Base-by-base conservation (phyloP, 2,329 filamentous ascomycete species). In the Calonectria hongkongensis region DNA sequence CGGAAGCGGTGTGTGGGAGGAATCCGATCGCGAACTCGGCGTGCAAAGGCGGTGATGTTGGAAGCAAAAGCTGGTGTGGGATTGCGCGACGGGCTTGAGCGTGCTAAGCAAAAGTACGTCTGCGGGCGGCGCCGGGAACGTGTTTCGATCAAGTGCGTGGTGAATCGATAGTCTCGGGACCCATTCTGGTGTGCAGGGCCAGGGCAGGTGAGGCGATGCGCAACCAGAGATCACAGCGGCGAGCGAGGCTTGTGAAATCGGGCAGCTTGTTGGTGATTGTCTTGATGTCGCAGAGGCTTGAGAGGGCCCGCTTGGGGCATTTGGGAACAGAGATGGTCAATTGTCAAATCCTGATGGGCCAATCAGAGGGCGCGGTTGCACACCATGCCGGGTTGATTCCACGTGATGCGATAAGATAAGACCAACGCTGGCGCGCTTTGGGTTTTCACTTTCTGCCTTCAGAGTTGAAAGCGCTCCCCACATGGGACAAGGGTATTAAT, bases 361-460 rank as follows among this genome's bases (percentile, higher is more conserved):
- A 79, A 79, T 79, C 63, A 79, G 65, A 43, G 16, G 12, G 8
- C 3, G 4, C 0, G 4, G 4, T 45, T 15, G 62, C 25, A n/a
- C 30, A 56, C 50, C 60, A 54, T 50, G 30, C 64, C 50, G 27
- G 15, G 16, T 9, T 56, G n/a, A 18, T 41, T 76, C 68, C 78
- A 79, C 78, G 78, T 79, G 78, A 79, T 67, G 54, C 25, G 78
- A 79, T 79, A 79, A 79, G 77, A 75, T 73, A 67, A 60, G 16
- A 36, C 51, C 30, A 50, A 50, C 71, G 16, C n/a, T 43, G 41
- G 39, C 56, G 45, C 30, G 30, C 5, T 9, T 69, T 9, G 50
- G 36, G 54, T 21, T 33, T 33, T 41, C 25, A 21, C 33, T 39
- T 21, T 58, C n/a, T 41, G 33, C 33, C 33, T 41, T 41, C 16